Evolutionary conservation across 805 yeast genomes (phyloP), one percentile per base, ranked within the genome.

Genomic region (Saccharomycopsis sp.): DNA sequence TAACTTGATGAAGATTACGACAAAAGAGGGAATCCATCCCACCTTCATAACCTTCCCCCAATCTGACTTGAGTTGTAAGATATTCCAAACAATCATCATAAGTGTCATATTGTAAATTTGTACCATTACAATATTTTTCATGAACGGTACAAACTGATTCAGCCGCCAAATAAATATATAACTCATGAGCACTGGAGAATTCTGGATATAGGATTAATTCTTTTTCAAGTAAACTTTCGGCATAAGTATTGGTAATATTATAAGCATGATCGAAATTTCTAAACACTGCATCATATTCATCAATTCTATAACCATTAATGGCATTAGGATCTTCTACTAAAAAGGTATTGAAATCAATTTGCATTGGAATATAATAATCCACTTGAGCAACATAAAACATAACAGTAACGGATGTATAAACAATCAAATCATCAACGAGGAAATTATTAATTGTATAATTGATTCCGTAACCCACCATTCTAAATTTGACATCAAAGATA

Each of bases 11-110:
- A 8, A 51, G 21, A n/a, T 50, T 48, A 33, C 57, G 45, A 28
- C 55, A 53, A 36, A 49, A 51, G 8, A 53, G 34, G 4, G 55
- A 50, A 36, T 53, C 38, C 45, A 51, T 49, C 15, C 55, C 55
- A 42, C 57, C 57, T 42, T 53, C 56, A 40, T 36, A 41, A 23
- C 49, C 45, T 25, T 30, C 27, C 15, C 57, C 57, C n/a, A 44
- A 29, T 34, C 54, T 39, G 20, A 47, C 40, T n/a, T n/a, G n/a
- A 12, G 34, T 37, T 5, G 15, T 6, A 33, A 49, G 34, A 30
- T 28, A 46, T 1, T 40, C 38, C 4, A 41, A 21, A 41, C 53
- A 53, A 5, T 26, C 51, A 8, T 46, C 45, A 21, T 31, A 35
- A 3, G 43, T 33, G 15, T 29, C 31, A 33, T 50, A 53, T 31